Evolutionary conservation across 2,329 filamentous ascomycete genomes (phyloP), one percentile per base, ranked within the genome.

Genomic region (Exophiala oligosperma): DNA sequence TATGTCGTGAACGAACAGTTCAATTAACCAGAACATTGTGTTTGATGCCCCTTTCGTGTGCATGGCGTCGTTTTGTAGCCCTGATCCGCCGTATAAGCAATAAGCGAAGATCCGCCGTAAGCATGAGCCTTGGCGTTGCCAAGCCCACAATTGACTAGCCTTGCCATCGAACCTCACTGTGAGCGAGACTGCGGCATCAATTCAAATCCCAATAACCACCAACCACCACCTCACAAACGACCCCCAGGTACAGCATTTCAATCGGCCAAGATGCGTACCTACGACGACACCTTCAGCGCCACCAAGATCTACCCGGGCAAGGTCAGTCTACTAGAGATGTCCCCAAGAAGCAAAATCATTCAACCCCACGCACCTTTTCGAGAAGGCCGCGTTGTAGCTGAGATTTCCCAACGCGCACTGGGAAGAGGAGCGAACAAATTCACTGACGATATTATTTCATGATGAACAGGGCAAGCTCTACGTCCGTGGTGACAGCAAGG

Each of bases 401-500:
- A 35, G 32, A 35, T 9, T 35, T 35, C 8, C 8, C 2, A 35
- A 35, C 32, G 32, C 32, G 32, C 32, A 35, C 32, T 6, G 32
- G 32, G 37, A 21, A 24, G 23, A 47, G 32, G 26, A 23, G 12
- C 41, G 17, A 50, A 43, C 5, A 21, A 51, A 46, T 35, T 24
- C 17, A 46, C 64, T 64, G 61, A 66, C 60, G 50, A 48, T 17
- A 17, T 50, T 12, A 37, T n/a, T 29, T 17, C 47, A n/a, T 26
- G 11, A 41, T 47, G 9, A 56, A 65, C 57, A 97, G 94, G 94
- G 94, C 85, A 97, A 97, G 86, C 90, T 99, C 84, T 99, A 93
- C 85, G 84, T 99, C 86, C 92, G 94, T 81, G 92, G 93, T 78
- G 94, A 99, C 87, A 96, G 90, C 92, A 99, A 97, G 87, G 88